A percentile compares a stretch with the other conserved stretches of the same genome.
Evolutionary conservation across 805 yeast species (phyloP).

Genomic region (Yarrowia osloensis): DNA sequence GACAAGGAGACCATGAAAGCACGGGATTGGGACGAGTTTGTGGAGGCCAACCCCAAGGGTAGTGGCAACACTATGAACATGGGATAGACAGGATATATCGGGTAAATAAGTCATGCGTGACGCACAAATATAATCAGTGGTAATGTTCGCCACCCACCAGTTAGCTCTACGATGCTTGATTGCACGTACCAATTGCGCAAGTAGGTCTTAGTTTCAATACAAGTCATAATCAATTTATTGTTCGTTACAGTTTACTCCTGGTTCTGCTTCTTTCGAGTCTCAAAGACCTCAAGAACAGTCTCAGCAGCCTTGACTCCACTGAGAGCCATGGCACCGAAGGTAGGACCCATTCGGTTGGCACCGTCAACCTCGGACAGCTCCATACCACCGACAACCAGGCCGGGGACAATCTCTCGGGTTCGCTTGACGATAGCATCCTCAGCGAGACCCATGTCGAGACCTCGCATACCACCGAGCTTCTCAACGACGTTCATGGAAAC

Average conservation of each 20-base stretch:
- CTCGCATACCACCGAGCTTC: constrained; percentile 69
- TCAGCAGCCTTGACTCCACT: constrained; percentile 82
- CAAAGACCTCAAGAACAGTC: constrained; percentile 36
- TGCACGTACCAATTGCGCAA: too few relatives aligned
- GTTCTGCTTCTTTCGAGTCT: constrained; percentile 38
- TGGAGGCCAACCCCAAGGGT: constrained; percentile 81
- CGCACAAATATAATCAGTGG: too few relatives aligned
- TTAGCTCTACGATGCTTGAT: too few relatives aligned
- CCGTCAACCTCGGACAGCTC: constrained; percentile 78
- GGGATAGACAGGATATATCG: constrained; percentile 47
- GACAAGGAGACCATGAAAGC: constrained; percentile 71
- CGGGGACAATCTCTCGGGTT: constrained; percentile 66
- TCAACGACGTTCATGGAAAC: constrained; percentile 51
- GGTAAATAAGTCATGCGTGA: too few relatives aligned
- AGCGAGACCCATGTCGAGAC: constrained; percentile 75
- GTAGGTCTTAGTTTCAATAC: too few relatives aligned
- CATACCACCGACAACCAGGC: constrained; percentile 72
- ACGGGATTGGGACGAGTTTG: constrained; percentile 92
- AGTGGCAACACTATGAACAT: constrained; percentile 82
- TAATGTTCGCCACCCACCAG: too few relatives aligned
- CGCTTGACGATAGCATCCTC: constrained; percentile 74
- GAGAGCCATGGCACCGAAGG: constrained; percentile 79
- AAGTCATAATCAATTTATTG: too few relatives aligned
- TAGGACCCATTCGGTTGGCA: constrained; percentile 80
- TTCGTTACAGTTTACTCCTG: constrained; percentile 11